These are phyloP conservation scores for Basipetospora chlamydospora DNA, from an alignment of 2,329 filamentous ascomycete genomes.

Conservation along the genomic window DNA sequence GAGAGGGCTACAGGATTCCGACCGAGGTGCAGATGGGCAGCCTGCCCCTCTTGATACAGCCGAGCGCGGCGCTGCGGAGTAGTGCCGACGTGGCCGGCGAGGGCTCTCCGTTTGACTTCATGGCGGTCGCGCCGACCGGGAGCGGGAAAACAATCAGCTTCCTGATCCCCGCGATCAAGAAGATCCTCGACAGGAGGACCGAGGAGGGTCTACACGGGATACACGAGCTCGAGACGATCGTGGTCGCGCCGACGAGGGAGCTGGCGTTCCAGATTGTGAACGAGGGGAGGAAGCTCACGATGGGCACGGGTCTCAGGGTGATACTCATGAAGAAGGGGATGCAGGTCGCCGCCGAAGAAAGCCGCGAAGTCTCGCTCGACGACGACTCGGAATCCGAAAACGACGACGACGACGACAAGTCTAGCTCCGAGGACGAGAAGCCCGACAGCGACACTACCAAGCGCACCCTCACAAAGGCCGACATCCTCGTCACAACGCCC, in stretches of 20 bases:
- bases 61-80: conserved; percentile 30
- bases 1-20: conserved; percentile 75
- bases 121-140: conserved; percentile 85
- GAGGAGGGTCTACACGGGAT: conserved; percentile 18
- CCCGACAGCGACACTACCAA: conserved; percentile 13
- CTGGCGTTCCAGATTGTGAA: conserved; percentile 67
- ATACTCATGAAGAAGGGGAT: conserved; percentile 78
- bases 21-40: conserved; percentile 89
- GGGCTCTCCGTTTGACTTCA: conserved; percentile 46
- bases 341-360: conserved; percentile 40
- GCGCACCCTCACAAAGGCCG: conserved; percentile 15
- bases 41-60: conserved; percentile 60
- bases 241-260: conserved; percentile 67
- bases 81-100: conserved; percentile 11
- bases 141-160: conserved; percentile 96
- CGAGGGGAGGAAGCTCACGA: conserved; percentile 69
- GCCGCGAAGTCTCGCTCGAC: conserved; percentile 18
- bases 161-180: conserved; percentile 71
- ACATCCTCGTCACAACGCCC: conserved; percentile 27
- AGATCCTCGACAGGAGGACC: conserved; percentile 45
- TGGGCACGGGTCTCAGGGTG: conserved; percentile 64
- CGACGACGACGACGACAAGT: conserved; percentile 12
- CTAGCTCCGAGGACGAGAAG: conserved; percentile 21
- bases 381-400: conserved; percentile 21
- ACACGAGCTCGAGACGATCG: conserved; percentile 48